Evolutionary conservation across 2,329 filamentous ascomycete species (phyloP).

Genomic region (Colletotrichum sublineola): DNA sequence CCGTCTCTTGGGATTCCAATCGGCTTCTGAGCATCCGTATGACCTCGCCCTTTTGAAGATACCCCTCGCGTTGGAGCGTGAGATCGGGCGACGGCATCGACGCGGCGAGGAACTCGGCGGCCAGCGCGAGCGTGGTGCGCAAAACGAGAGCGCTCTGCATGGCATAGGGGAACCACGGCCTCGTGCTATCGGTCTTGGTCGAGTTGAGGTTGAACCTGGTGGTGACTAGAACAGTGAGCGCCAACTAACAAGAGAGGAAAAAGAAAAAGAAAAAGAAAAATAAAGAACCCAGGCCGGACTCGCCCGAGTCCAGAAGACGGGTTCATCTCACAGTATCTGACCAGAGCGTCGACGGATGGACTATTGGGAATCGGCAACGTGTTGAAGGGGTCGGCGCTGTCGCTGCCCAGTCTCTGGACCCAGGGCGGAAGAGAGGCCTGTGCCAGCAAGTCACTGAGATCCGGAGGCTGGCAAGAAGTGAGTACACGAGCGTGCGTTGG

Average conservation of each 20-base stretch:
- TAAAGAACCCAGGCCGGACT: background rate
- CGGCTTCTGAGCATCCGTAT: conserved; percentile 39
- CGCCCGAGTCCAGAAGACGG: background rate
- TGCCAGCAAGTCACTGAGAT: background rate
- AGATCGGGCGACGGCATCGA: conserved; percentile 35
- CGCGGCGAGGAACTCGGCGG: conserved; percentile 38
- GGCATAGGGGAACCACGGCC: conserved; percentile 43
- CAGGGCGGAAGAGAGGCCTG: conserved; percentile 18
- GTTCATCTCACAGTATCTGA: conserved; percentile 40
- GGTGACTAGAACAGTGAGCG: conserved; percentile 35
- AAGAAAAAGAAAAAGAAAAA: background rate
- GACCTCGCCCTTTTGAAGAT: conserved; percentile 40
- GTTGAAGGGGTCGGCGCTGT: conserved; percentile 41
- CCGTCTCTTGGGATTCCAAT: conserved; percentile 14
- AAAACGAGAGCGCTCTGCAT: conserved; percentile 43
- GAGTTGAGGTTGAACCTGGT: conserved; percentile 42
- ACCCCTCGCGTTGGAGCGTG: conserved; percentile 38
- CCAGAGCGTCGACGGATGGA: conserved; percentile 32
- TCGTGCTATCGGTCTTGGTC: conserved; percentile 35
- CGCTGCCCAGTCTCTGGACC: conserved; percentile 30
- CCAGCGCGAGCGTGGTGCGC: conserved; percentile 40
- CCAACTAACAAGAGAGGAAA: background rate
- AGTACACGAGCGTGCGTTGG: background rate
- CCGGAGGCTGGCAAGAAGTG: background rate
- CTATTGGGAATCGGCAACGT: conserved; percentile 39